Base-by-base conservation (phyloP, 768 basidiomycete species). In the Xerocomus potaroensis region DNA sequence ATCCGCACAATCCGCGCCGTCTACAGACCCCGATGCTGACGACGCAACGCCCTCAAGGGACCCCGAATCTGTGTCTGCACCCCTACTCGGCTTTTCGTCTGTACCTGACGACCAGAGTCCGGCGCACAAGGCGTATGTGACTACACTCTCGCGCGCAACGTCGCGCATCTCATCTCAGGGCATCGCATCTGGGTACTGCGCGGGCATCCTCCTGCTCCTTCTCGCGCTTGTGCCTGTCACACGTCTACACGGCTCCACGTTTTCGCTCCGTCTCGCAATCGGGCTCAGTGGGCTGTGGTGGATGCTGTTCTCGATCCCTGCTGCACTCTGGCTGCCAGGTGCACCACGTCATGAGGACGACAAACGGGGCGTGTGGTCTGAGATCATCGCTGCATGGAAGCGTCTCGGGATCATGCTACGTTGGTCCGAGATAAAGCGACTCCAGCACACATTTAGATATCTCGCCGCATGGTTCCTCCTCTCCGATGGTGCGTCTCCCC, bases 381-480 rank as follows among this genome's bases (percentile, higher is more conserved):
- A 91, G 61, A 74, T 93, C 18, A 54, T 61, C 1, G 72, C 69
- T 5, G 87, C 90, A 0, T 97, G 94, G 94, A 74, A 71, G 43
- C 69, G 84, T 19, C 73, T 98, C 0, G 82, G 79, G 0, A 71
- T 68, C 26, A 92, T 92, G 86, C 70, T 97, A 18, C 72, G 72
- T 1, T 83, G 80, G 74, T 69, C 67, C 8, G 84, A 95, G 60
- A 80, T 94, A 32, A 77, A 77, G 62, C 77, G 77, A 43, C 72
- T 97, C 14, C 75, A 77, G 24, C 84, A 91, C 58, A 92, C 93
- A 1, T 98, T 94, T 72, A 77, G 77, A 54, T 97, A 91, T 57
- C 82, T 97, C 34, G 78, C 83, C 5, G 91, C 95, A 0, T 97
- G 94, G 93, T 94, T 96, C 63, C 75, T 98, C 11, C 78, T 98